phyloP scores from a whole-genome alignment of 176 grass and related monocot genomes.

The Thalia dealbata region DNA sequence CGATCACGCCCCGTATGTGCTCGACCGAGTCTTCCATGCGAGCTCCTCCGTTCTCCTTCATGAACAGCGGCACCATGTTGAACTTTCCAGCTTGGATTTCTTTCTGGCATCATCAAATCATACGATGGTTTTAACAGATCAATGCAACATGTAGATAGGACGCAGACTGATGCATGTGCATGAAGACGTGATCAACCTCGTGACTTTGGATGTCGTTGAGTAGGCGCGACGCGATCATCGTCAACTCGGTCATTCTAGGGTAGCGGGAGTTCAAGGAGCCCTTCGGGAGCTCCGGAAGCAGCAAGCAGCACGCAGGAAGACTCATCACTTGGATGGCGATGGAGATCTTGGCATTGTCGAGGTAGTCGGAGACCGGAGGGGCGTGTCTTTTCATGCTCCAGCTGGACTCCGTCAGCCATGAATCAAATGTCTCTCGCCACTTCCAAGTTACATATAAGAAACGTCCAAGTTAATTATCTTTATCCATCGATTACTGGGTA shows the following conservation, averaged over 20 bases:
- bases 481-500: no score
- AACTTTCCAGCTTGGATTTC: not conserved
- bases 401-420: not conserved
- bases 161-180: no score
- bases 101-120: no score
- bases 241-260: not conserved
- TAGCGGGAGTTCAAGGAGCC: not conserved
- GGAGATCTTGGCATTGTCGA: not conserved
- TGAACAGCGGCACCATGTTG: not conserved
- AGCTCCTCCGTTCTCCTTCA: not conserved
- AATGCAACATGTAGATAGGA: no score
- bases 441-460: not conserved
- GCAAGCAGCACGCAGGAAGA: constrained; percentile 2
- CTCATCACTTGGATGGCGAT: constrained; percentile 2
- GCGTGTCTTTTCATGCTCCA: not conserved
- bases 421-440: not conserved
- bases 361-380: not conserved
- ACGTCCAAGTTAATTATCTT: no score
- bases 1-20: not conserved
- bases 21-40: not conserved
- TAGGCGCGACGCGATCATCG: not conserved
- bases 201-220: constrained; percentile 1
- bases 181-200: not conserved
- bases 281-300: not conserved
- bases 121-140: no score